Evolutionary conservation across 2,329 filamentous ascomycete genomes (phyloP).

Genomic region (Trichoderma pleuroti): DNA sequence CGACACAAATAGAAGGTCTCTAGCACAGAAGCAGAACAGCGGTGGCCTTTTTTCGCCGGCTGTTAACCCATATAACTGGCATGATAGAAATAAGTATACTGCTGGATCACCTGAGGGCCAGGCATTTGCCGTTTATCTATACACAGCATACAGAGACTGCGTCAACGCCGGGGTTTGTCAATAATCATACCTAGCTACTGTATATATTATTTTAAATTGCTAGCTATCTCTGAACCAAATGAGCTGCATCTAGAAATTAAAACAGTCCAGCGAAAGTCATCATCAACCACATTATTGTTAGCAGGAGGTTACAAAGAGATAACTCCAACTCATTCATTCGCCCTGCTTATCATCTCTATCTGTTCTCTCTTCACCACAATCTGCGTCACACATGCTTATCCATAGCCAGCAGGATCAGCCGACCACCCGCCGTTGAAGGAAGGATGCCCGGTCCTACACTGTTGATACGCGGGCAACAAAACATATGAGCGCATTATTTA

Average conservation of each 20-base stretch:
- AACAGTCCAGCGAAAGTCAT: not conserved
- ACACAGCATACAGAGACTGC: constrained; percentile 20
- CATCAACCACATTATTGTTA: not conserved
- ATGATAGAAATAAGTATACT: constrained; percentile 15
- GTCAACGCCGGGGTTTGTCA: constrained; percentile 6
- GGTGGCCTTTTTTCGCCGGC: constrained; percentile 15
- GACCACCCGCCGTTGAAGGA: not conserved
- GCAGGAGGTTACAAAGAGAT: not conserved
- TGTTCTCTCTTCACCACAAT: not conserved
- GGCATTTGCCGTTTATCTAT: constrained; percentile 19
- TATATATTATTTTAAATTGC: not conserved
- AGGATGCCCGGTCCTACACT: not conserved
- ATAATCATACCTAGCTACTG: not conserved
- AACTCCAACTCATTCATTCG: not conserved
- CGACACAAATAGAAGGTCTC: constrained; percentile 6
- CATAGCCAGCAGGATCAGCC: not conserved
- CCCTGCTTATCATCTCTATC: not conserved
- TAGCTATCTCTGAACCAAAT: not conserved
- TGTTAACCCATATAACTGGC: constrained; percentile 19
- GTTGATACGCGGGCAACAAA: not conserved
- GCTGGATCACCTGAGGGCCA: constrained; percentile 20
- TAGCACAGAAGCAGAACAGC: constrained; percentile 4
- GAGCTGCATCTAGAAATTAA: not conserved
- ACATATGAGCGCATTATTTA: not conserved
- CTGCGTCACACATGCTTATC: not conserved